Conservation (phyloP, 1,284 basidiomycete species). For the Cerioporus squamosus region DNA sequence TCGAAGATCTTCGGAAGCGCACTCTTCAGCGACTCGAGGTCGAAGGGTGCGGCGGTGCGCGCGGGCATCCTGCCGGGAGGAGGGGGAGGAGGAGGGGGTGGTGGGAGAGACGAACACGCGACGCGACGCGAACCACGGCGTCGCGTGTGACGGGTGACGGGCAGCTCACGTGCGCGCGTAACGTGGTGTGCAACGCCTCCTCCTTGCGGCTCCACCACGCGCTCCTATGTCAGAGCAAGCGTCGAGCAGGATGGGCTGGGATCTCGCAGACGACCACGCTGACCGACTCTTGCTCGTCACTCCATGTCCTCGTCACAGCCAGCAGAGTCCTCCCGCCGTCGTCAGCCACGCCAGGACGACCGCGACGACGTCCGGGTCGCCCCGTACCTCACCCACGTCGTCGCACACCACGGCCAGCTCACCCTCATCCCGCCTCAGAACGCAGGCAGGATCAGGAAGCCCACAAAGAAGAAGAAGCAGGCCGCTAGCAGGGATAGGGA, state of each 20-base stretch:
- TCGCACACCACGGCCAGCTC: constrained; percentile 57
- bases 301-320: constrained; percentile 23
- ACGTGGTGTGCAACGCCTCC: background rate
- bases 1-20: constrained; percentile 69
- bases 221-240: background rate
- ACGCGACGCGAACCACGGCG: constrained; percentile 9
- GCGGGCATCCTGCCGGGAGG: constrained; percentile 34
- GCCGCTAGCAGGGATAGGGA: constrained; percentile 12
- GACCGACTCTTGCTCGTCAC: background rate
- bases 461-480: constrained; percentile 32
- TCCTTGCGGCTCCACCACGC: too few relatives aligned
- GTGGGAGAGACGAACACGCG: background rate
- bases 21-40: constrained; percentile 38
- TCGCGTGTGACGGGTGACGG: constrained; percentile 19
- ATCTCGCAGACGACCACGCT: constrained; percentile 15
- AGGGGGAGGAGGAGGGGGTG: background rate
- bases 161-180: constrained; percentile 16
- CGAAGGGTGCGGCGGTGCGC: constrained; percentile 31
- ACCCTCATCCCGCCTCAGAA: constrained; percentile 56
- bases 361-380: constrained; percentile 47
- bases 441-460: constrained; percentile 54
- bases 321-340: constrained; percentile 1
- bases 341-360: too few relatives aligned
- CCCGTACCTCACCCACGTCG: constrained; percentile 61
- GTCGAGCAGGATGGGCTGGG: constrained; percentile 6